Conservation (phyloP, 768 basidiomycete genomes). For the Leccinum truebloodii region DNA sequence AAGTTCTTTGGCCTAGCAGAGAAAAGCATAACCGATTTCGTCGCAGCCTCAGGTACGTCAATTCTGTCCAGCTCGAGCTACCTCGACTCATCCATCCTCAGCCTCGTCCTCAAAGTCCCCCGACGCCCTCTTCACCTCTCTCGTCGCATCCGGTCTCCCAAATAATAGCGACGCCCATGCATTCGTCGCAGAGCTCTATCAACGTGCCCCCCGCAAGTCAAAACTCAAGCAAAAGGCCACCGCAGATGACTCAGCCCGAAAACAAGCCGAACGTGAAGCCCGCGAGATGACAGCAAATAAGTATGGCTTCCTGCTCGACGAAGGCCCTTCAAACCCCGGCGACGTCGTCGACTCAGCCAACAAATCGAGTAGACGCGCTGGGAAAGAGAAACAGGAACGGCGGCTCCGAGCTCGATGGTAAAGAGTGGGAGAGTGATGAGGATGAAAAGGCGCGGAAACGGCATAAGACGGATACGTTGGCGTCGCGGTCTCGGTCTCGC, state of each 20-base stretch:
- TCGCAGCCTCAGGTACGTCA: conserved; percentile 75
- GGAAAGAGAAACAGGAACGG: conserved; percentile 58
- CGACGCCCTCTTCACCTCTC: conserved; percentile 72
- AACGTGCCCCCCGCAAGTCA: conserved; percentile 73
- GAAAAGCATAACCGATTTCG: conserved; percentile 81
- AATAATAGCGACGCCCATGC: conserved; percentile 76
- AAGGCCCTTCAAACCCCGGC: conserved; percentile 59
- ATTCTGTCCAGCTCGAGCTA: background rate
- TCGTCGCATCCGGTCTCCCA: conserved; percentile 78
- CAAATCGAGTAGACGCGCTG: conserved; percentile 25
- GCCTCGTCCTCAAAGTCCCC: conserved; percentile 85
- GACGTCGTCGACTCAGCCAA: conserved; percentile 41
- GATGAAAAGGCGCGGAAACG: conserved; percentile 77
- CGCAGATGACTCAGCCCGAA: conserved; percentile 46
- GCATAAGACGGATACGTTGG: conserved; percentile 48
- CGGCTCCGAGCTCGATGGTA: conserved; percentile 72
- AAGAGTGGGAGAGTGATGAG: conserved; percentile 91
- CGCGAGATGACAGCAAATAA: conserved; percentile 68
- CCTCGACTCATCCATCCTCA: conserved; percentile 8
- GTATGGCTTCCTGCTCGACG: conserved; percentile 84
- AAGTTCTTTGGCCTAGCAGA: conserved; percentile 87
- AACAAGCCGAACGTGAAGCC: conserved; percentile 74
- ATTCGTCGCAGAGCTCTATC: conserved; percentile 78
- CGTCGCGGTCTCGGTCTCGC: conserved; percentile 26
- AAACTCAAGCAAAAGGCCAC: conserved; percentile 60